Evolutionary conservation across 2,329 filamentous ascomycete species (phyloP), one percentile per base, ranked within the genome.

Genomic region (Neurospora crassa): DNA sequence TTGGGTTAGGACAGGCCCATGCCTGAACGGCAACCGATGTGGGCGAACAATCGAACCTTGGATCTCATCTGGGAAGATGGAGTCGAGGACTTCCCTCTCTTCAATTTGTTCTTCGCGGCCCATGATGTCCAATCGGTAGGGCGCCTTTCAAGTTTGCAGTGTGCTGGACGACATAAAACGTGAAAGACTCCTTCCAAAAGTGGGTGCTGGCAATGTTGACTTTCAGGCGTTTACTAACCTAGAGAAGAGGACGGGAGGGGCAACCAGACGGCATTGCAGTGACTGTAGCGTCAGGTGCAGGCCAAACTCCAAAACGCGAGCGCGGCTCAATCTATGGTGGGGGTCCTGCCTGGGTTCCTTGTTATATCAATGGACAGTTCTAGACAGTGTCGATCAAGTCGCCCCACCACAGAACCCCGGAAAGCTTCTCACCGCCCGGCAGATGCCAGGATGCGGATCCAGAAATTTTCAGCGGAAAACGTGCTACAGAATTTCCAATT

Each of bases 31-130:
- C n/a, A 14, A 18, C 67, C 69, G 8, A 72, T 72, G 59, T 40
- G 34, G 20, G 40, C 40, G 67, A 20, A 10, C 45, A 24, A 41
- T 42, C 72, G 42, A 20, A 95, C 94, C 92, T 87, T 91, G 95
- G 76, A 99, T 97, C 83, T 99, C 96, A 73, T 99, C 95, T 1
- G 96, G 94, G 77, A 98, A 99, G 79, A 99, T 99, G 73, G 95
- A 97, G 79, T 97, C 93, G 79, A 99, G 93, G 77, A 99, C 95
- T 82, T 99, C 96, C 73, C 94, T 91, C 87, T 99, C 96, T 83
- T 99, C 96, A 75, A 90, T 84, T 81, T 99, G 96, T 73, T 99
- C 96, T 85, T 98, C 95, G 80, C 83, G 86, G 68, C 89, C 89
- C 89, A 91, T 90, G 8, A 73, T 63, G 53, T n/a, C 3, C 24